Evolutionary conservation across 2,329 filamentous ascomycete species (phyloP).

Genomic region (Xylaria sp.): DNA sequence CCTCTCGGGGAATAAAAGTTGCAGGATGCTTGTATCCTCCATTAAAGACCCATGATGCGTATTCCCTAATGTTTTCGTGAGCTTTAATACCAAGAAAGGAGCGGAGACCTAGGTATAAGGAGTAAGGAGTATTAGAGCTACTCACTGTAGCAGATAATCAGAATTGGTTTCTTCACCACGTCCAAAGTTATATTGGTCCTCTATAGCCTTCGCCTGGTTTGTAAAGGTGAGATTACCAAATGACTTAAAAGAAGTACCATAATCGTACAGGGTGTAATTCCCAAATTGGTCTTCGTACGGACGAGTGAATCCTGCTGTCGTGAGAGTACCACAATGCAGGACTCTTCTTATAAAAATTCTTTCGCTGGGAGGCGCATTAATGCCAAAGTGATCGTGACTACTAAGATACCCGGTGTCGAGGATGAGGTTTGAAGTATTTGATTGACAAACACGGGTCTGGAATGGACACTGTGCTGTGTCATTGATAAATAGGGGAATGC

Average conservation of each 20-base stretch:
- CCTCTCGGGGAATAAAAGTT: too few species aligned
- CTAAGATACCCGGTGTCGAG: conserved; percentile 17
- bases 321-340: conserved; percentile 14
- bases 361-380: conserved; percentile 21
- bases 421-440: background rate
- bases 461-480: conserved; percentile 7
- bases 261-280: conserved; percentile 16
- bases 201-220: background rate
- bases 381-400: conserved; percentile 11
- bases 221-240: background rate
- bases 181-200: too few species aligned
- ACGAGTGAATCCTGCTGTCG: background rate
- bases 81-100: too few species aligned
- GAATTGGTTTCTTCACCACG: too few species aligned
- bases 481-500: background rate
- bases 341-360: conserved; percentile 7
- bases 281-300: background rate
- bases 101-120: too few species aligned
- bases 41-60: too few species aligned
- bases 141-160: too few species aligned
- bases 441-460: background rate
- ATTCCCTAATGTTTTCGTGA: background rate
- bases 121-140: too few species aligned
- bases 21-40: too few species aligned
- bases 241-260: too few species aligned